Evolutionary conservation across 768 basidiomycete genomes (phyloP), one percentile per base, ranked within the genome.

Genomic region (Agrocybe praecox): DNA sequence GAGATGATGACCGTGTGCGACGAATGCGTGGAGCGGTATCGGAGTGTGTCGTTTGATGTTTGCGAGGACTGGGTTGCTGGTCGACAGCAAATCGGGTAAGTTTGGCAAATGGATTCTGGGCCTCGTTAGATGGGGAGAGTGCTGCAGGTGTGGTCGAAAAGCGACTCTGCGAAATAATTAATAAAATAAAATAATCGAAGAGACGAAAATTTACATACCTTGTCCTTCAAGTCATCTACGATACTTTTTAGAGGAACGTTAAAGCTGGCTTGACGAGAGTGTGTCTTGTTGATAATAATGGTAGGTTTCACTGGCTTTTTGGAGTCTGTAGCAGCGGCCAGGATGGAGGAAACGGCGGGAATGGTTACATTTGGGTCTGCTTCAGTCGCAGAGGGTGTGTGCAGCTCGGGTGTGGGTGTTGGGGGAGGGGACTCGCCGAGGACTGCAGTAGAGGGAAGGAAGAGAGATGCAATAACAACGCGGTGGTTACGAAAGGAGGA

Each of bases 401-500:
- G 24, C 36, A 53, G 61, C 21, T 78, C 76, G 10, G 86, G 83
- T 0, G 86, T 85, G 10, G 86, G 83, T 0, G 86, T 85, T 0
- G 82, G 65, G 0, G 82, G 80, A 14, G 73, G 69, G 0, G 85
- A 84, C 22, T 86, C 81, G 67, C 82, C 85, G 42, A 85, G 73
- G 45, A 86, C 83, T 43, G 84, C 83, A 34, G 90, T 89, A 57
- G 82, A 83, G 34, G 92, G 92, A 33, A 93, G 84, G 68, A 94
- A 92, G 56, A 93, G 85, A n/a, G 89, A 88, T 15, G 90, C 92
- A 69, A 94, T 86, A 69, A 93, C 76, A 53, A 89, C 80, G 29
- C 92, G 78, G 69, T 90, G 88, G 71, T 84, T 84, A 53, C 87
- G 79, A 66, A 91, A 81, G 34, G 89, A 86, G 67, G 80, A 80